phyloP scores from a whole-genome alignment of 2,329 filamentous ascomycete species.

The Arthroderma sp. region DNA sequence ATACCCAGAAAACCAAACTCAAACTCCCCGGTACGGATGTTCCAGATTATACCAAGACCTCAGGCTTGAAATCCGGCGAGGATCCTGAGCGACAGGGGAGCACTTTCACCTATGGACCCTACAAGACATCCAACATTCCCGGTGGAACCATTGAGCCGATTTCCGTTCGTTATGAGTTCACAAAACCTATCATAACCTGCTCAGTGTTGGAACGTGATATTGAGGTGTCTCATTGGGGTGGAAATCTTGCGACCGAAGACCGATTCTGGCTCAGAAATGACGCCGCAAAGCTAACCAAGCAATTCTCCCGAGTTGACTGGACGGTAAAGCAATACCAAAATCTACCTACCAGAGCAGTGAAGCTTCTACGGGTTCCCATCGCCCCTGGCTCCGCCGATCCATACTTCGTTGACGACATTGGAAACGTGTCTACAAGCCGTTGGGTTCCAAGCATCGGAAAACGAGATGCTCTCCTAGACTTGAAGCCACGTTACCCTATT shows the following conservation, averaged over 20 bases:
- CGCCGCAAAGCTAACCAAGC: conserved; percentile 60
- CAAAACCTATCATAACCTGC: conserved; percentile 73
- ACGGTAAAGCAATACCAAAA: conserved; percentile 61
- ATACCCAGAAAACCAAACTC: conserved; percentile 94
- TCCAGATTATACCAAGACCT: conserved; percentile 71
- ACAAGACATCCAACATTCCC: conserved; percentile 54
- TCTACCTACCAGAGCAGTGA: conserved; percentile 63
- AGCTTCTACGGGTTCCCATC: conserved; percentile 68
- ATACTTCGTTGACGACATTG: conserved; percentile 93
- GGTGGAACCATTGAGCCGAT: conserved; percentile 61
- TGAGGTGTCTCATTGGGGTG: conserved; percentile 96
- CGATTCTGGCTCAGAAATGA: conserved; percentile 78
- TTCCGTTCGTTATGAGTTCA: conserved; percentile 85
- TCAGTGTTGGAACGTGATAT: conserved; percentile 74
- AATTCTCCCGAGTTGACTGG: conserved; percentile 68
- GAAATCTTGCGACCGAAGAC: conserved; percentile 90
- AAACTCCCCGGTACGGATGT: conserved; percentile 69
- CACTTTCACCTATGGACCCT: conserved; percentile 82
- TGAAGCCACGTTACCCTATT: conserved; percentile 89
- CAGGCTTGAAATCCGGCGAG: conserved; percentile 43
- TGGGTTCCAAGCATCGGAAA: conserved; percentile 50
- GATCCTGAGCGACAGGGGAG: conserved; percentile 72
- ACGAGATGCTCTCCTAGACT: conserved; percentile 70
- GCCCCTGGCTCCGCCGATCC: conserved; percentile 67
- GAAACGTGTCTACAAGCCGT: conserved; percentile 86